Evolutionary conservation across 331 rosid species (phyloP), one percentile per base, ranked within the genome.

Genomic region (Quercus lobata): DNA sequence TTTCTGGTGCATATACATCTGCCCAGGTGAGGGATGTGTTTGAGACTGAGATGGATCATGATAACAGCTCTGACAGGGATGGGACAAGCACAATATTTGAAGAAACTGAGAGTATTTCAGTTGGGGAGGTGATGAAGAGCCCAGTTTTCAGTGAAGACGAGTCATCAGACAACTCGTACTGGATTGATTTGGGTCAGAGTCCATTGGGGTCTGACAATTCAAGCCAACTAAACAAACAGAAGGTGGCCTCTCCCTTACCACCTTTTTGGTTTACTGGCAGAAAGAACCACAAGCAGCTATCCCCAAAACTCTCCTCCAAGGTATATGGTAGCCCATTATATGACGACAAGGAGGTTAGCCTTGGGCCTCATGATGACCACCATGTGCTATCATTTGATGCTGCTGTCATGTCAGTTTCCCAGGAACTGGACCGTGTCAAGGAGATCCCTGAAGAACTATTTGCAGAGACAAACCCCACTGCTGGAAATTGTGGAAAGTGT

Each of bases 111-210:
- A 95, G 94, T 81, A 34, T 94, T 71, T 94, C 97, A n/a, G 90
- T 92, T 65, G 98, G 98, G 71, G 98, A 95, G 74, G 87, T 95
- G 84, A 95, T 95, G 93, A 95, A 93, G 89, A 95, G 98, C 87
- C 98, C 98, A 2, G 93, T 95, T 18, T 95, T 95, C 89, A 95
- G 97, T 46, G 98, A 95, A 86, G 98, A 95, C 0, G 98, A 90
- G 83, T 95, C 98, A 7, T 92, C 97, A 0, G 98, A 92, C 80
- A 95, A 95, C 79, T 95, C 98, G 1, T 83, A 76, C 80, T 95
- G 97, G 97, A 95, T 95, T 60, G 98, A 92, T 90, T 87, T 92
- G 92, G 97, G 98, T 60, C 98, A 91, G 81, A 95, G 98, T 79
- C 98, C 98, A 30, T 27, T 92, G 80, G 97, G 97, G 75, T 94